Conservation (phyloP, 1,284 basidiomycete genomes). For the Pseudozyma sp. region DNA sequence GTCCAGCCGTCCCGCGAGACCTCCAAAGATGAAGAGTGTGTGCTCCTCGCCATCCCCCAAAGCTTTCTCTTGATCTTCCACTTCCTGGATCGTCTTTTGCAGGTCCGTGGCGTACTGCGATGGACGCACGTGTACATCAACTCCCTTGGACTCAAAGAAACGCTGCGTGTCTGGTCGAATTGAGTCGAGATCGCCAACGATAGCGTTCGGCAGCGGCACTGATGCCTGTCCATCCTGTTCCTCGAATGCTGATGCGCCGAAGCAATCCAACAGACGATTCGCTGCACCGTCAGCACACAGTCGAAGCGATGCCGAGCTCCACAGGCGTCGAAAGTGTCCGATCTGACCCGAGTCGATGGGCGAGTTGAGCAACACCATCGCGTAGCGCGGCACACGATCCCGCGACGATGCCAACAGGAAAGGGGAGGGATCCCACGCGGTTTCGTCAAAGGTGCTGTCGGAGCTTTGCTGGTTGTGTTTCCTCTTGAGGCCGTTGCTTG, state of each 20-base stretch:
- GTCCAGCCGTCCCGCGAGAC: conserved; percentile 88
- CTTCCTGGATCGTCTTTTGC: conserved; percentile 84
- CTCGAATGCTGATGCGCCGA: conserved; percentile 67
- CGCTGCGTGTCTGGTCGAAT: conserved; percentile 78
- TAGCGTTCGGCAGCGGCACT: conserved; percentile 76
- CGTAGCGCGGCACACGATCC: conserved; percentile 22
- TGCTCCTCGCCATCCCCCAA: conserved; percentile 25
- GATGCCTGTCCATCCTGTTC: conserved; percentile 1
- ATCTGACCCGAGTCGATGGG: conserved; percentile 44
- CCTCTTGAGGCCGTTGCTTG: conserved; percentile 24
- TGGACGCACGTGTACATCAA: conserved; percentile 76
- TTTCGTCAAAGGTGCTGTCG: neutral
- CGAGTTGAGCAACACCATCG: conserved; percentile 57
- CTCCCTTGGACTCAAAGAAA: conserved; percentile 79
- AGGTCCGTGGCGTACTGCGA: conserved; percentile 91
- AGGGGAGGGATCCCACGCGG: conserved; percentile 23
- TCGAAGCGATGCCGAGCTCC: conserved; percentile 61
- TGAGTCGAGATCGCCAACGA: conserved; percentile 95
- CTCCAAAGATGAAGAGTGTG: conserved; percentile 82
- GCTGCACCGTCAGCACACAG: conserved; percentile 93
- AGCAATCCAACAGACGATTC: conserved; percentile 82
- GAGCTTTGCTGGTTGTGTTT: conserved; percentile 19
- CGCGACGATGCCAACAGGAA: conserved; percentile 18
- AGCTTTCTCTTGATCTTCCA: conserved; percentile 74
- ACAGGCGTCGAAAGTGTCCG: conserved; percentile 43